A percentile compares a stretch with the other conserved stretches of the same genome.
These are phyloP conservation scores for Claviceps africana DNA, from an alignment of 2,329 filamentous ascomycete species.

Conservation along the genomic window DNA sequence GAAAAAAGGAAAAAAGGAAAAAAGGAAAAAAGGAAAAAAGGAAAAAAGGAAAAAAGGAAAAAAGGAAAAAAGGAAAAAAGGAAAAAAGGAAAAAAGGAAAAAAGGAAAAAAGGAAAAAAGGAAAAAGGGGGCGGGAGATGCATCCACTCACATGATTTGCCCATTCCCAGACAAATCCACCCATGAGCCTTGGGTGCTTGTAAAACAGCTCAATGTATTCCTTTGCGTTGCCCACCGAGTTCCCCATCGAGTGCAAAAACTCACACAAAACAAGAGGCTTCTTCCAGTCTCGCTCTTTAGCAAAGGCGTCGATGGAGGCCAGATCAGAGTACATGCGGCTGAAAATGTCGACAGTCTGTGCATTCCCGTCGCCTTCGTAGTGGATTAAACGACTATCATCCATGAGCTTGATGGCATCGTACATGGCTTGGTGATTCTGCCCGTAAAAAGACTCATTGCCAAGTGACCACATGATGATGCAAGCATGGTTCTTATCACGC, in stretches of 20 bases:
- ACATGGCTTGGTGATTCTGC: slow-evolving; percentile 53
- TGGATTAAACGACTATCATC: slow-evolving; percentile 47
- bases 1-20: no score
- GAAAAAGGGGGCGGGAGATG: not conserved
- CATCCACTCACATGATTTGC: slow-evolving; percentile 32
- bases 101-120: not conserved
- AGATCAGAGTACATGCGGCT: slow-evolving; percentile 51
- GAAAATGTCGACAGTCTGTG: slow-evolving; percentile 46
- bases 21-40: no score
- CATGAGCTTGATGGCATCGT: slow-evolving; percentile 42
- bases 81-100: not conserved
- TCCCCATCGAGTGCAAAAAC: slow-evolving; percentile 54
- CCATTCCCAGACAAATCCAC: slow-evolving; percentile 55
- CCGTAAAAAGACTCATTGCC: slow-evolving; percentile 63
- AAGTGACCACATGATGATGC: slow-evolving; percentile 56
- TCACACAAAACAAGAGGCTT: slow-evolving; percentile 47
- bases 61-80: no score
- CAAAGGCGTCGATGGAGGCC: slow-evolving; percentile 27
- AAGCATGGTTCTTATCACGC: slow-evolving; percentile 46
- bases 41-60: no score
- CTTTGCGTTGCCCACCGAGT: slow-evolving; percentile 51
- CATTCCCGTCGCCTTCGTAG: slow-evolving; percentile 49
- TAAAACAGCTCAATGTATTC: slow-evolving; percentile 56
- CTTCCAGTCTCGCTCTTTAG: slow-evolving; percentile 26
- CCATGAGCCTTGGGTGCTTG: slow-evolving; percentile 35